Evolutionary conservation across 495 filamentous ascomycete genomes (phyloP), one percentile per base, ranked within the genome.

Genomic region (Cetradonia linearis): DNA sequence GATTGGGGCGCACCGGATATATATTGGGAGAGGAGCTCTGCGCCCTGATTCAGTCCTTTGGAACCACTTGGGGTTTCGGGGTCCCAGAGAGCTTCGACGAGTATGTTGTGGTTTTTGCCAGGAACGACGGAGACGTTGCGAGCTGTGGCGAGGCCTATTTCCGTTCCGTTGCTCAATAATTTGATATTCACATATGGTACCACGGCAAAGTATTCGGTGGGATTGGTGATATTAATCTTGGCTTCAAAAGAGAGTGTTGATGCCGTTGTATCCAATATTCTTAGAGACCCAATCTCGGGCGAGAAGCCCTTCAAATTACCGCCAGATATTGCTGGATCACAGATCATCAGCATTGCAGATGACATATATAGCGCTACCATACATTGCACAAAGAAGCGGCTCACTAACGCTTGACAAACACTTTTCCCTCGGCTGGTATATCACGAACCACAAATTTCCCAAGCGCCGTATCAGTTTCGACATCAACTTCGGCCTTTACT

Each of bases 391-490:
- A 20, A 61, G 55, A 55, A 63, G 60, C 70, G 66, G 70, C 70
- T 58, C 71, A 85, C 81, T 82, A 74, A 91, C 90, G 87, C 78
- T 95, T 93, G 69, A 98, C 82, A 67, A 83, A 84, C 49, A 98
- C 82, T 64, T 84, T 80, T 46, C 93, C 92, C 72, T 91, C 78
- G 6, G 88, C 88, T 14, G 92, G 92, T 62, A 98, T 86, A 47
- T 82, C 80, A 69, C 85, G 88, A 57, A 98, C 72, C 25, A 83
- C 76, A 67, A 96, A 82, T 60, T 83, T 73, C 11, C 93, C 93
- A 49, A 98, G 76, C 18, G 83, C 82, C 11, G 89, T 95, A 37
- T 83, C 76, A 20, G 96, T 80, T 63, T 86, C 79, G 56, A 89
- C 86, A 70, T 95, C 89, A 58, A 96, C 88, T 50, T 80, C 76